Evolutionary conservation across 495 filamentous ascomycete species (phyloP).

Genomic region (Penicillium waksmanii): DNA sequence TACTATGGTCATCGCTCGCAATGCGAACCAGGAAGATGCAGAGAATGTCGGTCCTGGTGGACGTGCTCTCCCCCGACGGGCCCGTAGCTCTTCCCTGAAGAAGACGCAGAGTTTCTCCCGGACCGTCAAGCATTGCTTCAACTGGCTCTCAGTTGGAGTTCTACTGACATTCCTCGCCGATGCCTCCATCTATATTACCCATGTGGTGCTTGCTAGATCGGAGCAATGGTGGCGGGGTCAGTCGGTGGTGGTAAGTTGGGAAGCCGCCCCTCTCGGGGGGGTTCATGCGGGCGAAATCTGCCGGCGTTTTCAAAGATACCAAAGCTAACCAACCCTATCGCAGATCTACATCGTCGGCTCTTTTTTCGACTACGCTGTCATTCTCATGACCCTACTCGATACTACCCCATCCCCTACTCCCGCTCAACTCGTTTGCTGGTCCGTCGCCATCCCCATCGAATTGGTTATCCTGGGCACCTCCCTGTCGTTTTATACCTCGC

Average conservation of each 20-base stretch:
- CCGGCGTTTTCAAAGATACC: conserved; percentile 1
- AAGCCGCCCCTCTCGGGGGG: neutral
- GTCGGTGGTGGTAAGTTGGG: conserved; percentile 71
- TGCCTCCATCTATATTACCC: conserved; percentile 72
- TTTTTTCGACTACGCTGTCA: conserved; percentile 71
- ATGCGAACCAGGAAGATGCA: conserved; percentile 40
- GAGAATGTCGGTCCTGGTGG: conserved; percentile 70
- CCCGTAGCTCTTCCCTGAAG: conserved; percentile 41
- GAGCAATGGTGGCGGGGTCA: conserved; percentile 92
- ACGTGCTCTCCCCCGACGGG: conserved; percentile 71
- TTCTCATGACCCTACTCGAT: conserved; percentile 81
- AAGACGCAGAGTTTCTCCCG: conserved; percentile 57
- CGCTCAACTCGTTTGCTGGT: conserved; percentile 76
- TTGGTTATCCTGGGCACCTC: conserved; percentile 67
- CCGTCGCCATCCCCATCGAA: conserved; percentile 68
- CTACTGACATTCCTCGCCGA: conserved; percentile 76
- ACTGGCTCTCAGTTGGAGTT: conserved; percentile 68
- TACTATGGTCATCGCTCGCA: conserved; percentile 59
- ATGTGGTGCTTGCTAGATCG: conserved; percentile 67
- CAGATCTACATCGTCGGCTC: conserved; percentile 83
- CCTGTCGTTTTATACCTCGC: conserved; percentile 60
- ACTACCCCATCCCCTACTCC: conserved; percentile 72
- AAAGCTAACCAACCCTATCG: conserved; percentile 21
- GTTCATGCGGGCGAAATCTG: conserved; percentile 5
- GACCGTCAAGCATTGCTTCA: conserved; percentile 67